A percentile compares a stretch with the other conserved stretches of the same genome.
phyloP scores from a whole-genome alignment of 2,329 filamentous ascomycete species.

The Epichloe typhina region DNA sequence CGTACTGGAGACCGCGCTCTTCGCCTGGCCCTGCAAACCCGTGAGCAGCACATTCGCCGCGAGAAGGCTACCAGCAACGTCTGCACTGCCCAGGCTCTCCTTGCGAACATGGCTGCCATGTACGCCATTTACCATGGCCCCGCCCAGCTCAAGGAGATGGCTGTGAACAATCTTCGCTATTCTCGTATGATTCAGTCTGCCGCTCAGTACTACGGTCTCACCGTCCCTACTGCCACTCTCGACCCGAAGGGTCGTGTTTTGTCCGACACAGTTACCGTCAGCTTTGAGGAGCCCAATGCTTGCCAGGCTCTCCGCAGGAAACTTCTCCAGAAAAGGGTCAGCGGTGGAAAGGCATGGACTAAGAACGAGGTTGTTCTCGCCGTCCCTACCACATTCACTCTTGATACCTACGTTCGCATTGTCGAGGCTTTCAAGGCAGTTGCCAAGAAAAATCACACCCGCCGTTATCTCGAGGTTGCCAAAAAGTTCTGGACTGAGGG shows the following conservation, averaged over 20 bases:
- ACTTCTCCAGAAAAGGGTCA: conserved; percentile 48
- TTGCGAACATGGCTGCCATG: conserved; percentile 92
- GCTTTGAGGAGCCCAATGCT: conserved; percentile 20
- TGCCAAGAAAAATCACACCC: conserved; percentile 13
- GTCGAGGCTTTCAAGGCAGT: conserved; percentile 15
- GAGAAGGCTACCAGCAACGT: conserved; percentile 98
- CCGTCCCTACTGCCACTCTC: conserved; percentile 45
- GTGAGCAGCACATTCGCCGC: conserved; percentile 89
- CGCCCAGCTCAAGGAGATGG: conserved; percentile 67
- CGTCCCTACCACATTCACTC: conserved; percentile 14
- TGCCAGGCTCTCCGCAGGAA: conserved; percentile 16
- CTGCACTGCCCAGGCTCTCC: conserved; percentile 84
- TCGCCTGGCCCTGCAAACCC: conserved; percentile 75
- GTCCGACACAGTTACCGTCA: conserved; percentile 72
- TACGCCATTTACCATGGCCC: conserved; percentile 93
- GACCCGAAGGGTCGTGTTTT: conserved; percentile 42
- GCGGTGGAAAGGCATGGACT: conserved; percentile 51
- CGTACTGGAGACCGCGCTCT: conserved; percentile 70
- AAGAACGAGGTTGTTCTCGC: conserved; percentile 14
- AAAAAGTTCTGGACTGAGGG: conserved; percentile 28
- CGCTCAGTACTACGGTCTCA: conserved; percentile 48
- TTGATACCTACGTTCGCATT: conserved; percentile 10
- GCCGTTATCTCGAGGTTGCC: conserved; percentile 15
- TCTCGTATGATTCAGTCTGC: conserved; percentile 56
- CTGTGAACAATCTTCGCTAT: conserved; percentile 60